Conservation (phyloP, 805 yeast species). For the Teunomyces tritomae region DNA sequence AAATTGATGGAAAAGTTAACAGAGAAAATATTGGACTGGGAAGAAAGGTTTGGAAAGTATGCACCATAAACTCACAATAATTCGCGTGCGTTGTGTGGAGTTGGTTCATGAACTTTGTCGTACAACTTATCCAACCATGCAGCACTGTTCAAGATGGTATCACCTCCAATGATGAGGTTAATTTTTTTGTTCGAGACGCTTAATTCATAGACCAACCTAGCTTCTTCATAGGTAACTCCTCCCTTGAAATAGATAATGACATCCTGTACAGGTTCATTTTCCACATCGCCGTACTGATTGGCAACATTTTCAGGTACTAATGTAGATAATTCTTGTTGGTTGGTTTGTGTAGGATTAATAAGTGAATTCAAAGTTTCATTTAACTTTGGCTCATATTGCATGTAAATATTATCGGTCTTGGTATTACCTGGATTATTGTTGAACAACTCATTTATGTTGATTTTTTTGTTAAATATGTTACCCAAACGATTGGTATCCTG, state of each 20-base stretch:
- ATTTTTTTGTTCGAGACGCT: constrained; percentile 55
- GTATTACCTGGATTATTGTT: constrained; percentile 20
- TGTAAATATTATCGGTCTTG: constrained; percentile 67
- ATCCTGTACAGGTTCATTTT: constrained; percentile 51
- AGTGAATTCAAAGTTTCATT: constrained; percentile 36
- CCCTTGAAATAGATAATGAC: constrained; percentile 76
- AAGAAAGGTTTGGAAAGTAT: constrained; percentile 60
- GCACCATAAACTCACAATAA: constrained; percentile 33
- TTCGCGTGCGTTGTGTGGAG: constrained; percentile 27
- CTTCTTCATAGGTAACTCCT: constrained; percentile 91
- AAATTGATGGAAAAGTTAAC: constrained; percentile 71
- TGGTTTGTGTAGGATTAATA: constrained; percentile 11
- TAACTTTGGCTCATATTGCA: constrained; percentile 86
- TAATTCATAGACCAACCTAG: constrained; percentile 73
- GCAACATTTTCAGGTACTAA: constrained; percentile 38
- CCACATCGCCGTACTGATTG: constrained; percentile 22
- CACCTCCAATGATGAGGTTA: constrained; percentile 78
- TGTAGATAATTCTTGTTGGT: constrained; percentile 23
- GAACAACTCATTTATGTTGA: constrained; percentile 30
- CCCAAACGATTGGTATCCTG: constrained; percentile 18
- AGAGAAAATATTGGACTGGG: constrained; percentile 73
- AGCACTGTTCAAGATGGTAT: constrained; percentile 32
- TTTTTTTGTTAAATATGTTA: constrained; percentile 31
- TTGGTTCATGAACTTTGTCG: constrained; percentile 25
- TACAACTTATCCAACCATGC: constrained; percentile 34